phyloP scores from a whole-genome alignment of 148 eudicot species.

The Cornus kousa region DNA sequence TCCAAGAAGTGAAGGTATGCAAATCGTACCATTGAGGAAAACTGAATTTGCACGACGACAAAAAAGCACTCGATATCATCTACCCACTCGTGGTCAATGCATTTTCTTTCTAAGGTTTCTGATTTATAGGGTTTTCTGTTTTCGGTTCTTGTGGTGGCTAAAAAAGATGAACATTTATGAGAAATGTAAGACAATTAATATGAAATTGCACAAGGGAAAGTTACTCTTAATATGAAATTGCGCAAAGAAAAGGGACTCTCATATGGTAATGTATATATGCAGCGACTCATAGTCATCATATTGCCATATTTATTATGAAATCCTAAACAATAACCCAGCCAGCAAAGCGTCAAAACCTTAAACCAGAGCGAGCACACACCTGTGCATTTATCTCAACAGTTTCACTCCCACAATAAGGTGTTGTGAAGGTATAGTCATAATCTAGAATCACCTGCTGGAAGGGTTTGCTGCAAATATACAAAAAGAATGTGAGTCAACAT shows the following conservation, averaged over 20 bases:
- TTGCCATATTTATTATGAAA: not conserved
- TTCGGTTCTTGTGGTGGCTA: too few relatives aligned
- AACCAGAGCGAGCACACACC: conserved; percentile 39
- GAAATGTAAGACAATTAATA: not conserved
- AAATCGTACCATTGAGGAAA: too few relatives aligned
- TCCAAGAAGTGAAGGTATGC: too few relatives aligned
- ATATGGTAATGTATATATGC: not conserved
- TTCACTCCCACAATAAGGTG: conserved; percentile 92
- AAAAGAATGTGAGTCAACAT: not conserved
- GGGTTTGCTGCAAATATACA: conserved; percentile 65
- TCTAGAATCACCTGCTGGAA: conserved; percentile 79
- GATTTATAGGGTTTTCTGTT: too few relatives aligned
- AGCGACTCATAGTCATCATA: not conserved
- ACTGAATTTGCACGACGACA: too few relatives aligned
- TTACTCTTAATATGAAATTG: too few relatives aligned
- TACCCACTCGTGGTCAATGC: too few relatives aligned
- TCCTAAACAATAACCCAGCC: not conserved
- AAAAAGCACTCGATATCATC: too few relatives aligned
- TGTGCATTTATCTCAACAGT: conserved; percentile 46
- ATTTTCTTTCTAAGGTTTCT: too few relatives aligned
- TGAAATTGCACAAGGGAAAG: not conserved
- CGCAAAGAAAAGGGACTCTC: not conserved
- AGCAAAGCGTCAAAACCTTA: not conserved
- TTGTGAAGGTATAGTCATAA: conserved; percentile 96
- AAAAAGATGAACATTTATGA: too few relatives aligned